Conservation (phyloP, 306 rosid genomes). For the Boehmeria nivea region DNA sequence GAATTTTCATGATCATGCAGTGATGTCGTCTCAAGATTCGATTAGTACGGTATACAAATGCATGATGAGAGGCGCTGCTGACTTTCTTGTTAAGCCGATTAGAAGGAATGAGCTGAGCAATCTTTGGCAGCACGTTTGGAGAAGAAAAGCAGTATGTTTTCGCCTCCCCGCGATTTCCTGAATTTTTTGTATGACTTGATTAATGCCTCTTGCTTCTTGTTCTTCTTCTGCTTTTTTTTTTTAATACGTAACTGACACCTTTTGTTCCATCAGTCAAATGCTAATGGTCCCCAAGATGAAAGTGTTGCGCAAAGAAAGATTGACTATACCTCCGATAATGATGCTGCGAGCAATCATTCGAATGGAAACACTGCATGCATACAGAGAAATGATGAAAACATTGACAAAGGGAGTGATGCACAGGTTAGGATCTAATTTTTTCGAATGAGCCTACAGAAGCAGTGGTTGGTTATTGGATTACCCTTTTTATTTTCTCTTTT, state of each 20-base stretch:
- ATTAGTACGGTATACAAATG: slow-evolving; percentile 79
- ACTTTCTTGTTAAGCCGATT: slow-evolving; percentile 90
- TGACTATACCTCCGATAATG: slow-evolving; percentile 78
- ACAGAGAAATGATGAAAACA: slow-evolving; percentile 50
- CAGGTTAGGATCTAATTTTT: slow-evolving; percentile 57
- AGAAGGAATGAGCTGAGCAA: slow-evolving; percentile 86
- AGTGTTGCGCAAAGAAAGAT: slow-evolving; percentile 50
- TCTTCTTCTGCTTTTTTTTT: no score
- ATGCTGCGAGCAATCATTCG: slow-evolving; percentile 65
- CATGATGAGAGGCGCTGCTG: slow-evolving; percentile 93
- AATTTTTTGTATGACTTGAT: background rate
- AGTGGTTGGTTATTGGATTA: background rate
- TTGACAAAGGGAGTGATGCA: slow-evolving; percentile 82
- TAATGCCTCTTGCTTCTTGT: background rate
- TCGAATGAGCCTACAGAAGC: background rate
- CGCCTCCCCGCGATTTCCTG: slow-evolving; percentile 4
- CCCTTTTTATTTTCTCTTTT: no score
- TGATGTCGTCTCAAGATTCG: slow-evolving; percentile 93
- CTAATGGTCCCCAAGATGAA: slow-evolving; percentile 48
- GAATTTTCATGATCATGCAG: slow-evolving; percentile 34
- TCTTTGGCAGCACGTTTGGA: slow-evolving; percentile 99
- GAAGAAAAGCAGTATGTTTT: slow-evolving; percentile 71
- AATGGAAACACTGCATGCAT: slow-evolving; percentile 48
- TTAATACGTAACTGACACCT: no score
- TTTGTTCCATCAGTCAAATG: slow-evolving; percentile 41